Base-by-base conservation (phyloP, 176 grass and related monocot species). In the Bromus sterilis region DNA sequence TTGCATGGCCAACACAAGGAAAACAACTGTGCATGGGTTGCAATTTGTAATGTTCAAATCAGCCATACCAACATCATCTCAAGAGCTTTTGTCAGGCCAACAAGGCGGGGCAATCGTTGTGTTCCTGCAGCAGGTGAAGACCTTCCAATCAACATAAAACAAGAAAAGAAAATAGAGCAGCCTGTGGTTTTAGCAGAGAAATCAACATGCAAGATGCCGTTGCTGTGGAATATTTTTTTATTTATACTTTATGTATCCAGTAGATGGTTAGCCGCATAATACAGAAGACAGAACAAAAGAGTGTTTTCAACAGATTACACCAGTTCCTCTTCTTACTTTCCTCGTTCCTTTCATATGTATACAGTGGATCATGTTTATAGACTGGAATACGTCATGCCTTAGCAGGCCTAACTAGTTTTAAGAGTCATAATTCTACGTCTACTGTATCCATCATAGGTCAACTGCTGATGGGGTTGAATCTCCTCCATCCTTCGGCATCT, bases 1-100 rank as follows among this genome's bases (percentile, higher is more conserved):
- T 88, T 53, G 56, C 82, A 81, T 56, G 21, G 64, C 7, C 40
- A 85, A 51, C 7, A 26, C 11, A 40, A 40, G 24, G 32, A 14
- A 56, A 31, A 28, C 20, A 80, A 56, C 4, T 67, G 49, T 48
- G 6, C 1, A 74, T 62, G 69, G 37, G 62, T 24, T 63, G 33
- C 24, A 33, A 36, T 25, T 83, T 41, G 14, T 41, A 55, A 71
- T 62, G 16, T 20, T 70, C 15, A 71, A 77, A 9, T 76, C 57
- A 74, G 82, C 34, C 81, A 80, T 89, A 98, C 95, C 82, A 98
- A 73, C 67, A 93, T 82, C 88, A 94, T 98, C 62, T 98, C 95
- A 68, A 98, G 90, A 79, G 88, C 69, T 88, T 94, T 98, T 75
- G 81, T 40, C 37, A 98, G 84, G 37, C 95, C 95, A 82, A 94